Evolutionary conservation across 1,284 basidiomycete species (phyloP).

Genomic region (Trametes versicolor): DNA sequence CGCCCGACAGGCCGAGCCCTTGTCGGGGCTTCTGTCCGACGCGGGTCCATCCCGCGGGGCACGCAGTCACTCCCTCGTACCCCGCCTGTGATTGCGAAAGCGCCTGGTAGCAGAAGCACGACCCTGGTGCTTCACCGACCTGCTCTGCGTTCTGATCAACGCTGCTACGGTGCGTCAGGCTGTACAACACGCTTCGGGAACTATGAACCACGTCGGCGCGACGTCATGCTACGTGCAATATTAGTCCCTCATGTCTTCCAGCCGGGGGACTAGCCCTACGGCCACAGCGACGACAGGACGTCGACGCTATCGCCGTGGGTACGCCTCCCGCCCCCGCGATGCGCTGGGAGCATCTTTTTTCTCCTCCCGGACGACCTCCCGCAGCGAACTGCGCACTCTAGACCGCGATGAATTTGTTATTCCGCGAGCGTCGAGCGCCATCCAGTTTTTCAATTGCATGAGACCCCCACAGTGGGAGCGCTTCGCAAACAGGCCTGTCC

Average conservation of each 20-base stretch:
- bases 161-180: background rate
- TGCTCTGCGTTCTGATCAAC: background rate
- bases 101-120: background rate
- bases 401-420: slow-evolving; percentile 1
- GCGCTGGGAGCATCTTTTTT: slow-evolving; percentile 1
- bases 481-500: background rate
- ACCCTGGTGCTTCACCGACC: slow-evolving; percentile 1
- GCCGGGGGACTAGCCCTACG: background rate
- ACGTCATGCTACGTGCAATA: background rate
- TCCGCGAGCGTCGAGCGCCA: background rate
- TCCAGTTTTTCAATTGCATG: background rate
- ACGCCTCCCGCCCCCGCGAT: background rate
- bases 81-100: background rate
- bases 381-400: background rate
- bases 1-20: background rate
- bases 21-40: background rate
- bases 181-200: background rate
- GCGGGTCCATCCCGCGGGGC: background rate
- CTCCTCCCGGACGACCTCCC: no score
- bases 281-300: background rate
- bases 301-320: background rate
- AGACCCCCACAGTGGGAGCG: background rate
- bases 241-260: background rate
- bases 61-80: background rate
- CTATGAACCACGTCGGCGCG: background rate